Conservation (phyloP, 2,329 filamentous ascomycete genomes). For the Claviceps pazoutovae region DNA sequence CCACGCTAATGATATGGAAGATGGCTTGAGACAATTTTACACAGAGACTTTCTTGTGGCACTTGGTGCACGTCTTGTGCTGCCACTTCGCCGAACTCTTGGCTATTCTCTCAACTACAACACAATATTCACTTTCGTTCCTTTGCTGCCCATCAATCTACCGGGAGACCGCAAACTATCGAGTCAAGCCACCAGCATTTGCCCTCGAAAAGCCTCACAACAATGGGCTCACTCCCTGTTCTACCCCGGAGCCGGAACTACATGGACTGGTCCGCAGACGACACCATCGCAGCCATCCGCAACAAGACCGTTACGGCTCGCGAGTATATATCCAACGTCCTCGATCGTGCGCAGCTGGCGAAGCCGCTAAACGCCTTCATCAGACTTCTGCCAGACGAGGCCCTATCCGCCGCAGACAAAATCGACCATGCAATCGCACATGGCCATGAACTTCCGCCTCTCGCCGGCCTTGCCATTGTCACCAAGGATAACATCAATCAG, state of each 20-base stretch:
- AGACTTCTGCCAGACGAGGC: conserved; percentile 1
- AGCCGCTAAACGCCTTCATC: conserved; percentile 3
- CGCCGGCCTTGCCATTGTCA: conserved; percentile 11
- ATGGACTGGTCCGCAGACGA: conserved; percentile 3
- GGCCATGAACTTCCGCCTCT: conserved; percentile 8
- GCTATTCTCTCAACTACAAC: no score
- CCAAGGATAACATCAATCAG: conserved; percentile 12
- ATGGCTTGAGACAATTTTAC: background rate
- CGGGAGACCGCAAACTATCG: no score
- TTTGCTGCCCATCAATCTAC: no score
- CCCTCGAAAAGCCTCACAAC: background rate
- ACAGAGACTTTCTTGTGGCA: no score
- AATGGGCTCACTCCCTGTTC: background rate
- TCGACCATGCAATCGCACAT: conserved; percentile 2
- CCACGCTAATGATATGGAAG: background rate
- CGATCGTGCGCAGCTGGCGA: background rate
- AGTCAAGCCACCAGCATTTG: background rate
- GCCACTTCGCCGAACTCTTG: no score
- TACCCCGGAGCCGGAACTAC: background rate
- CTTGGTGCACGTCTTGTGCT: no score
- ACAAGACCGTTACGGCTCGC: conserved; percentile 1
- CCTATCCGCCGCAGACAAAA: background rate
- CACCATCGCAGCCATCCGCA: conserved; percentile 1
- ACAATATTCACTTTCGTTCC: no score
- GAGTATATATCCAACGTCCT: conserved; percentile 3